Evolutionary conservation across 2,329 filamentous ascomycete species (phyloP).

Genomic region (Phialemoniopsis sp.): DNA sequence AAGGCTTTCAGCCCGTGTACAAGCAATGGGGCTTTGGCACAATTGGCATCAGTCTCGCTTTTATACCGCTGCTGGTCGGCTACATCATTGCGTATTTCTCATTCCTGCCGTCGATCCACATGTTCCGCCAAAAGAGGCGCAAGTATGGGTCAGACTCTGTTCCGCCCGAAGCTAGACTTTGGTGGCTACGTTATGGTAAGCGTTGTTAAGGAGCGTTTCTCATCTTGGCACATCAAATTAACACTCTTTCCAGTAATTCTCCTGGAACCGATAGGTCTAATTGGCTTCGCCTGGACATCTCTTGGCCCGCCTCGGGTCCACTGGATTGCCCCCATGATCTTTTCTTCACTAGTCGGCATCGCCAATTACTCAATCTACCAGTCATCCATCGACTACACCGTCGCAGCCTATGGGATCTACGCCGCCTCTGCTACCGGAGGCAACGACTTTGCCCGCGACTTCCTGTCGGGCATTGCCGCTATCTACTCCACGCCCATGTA

Average conservation of each 20-base stretch:
- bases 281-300: constrained; percentile 59
- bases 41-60: constrained; percentile 11
- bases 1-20: constrained; percentile 57
- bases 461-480: constrained; percentile 60
- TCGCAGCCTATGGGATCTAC: constrained; percentile 62
- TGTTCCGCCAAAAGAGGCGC: constrained; percentile 28
- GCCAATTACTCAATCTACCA: constrained; percentile 63
- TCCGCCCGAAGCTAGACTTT: constrained; percentile 50
- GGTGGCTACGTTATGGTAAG: constrained; percentile 46
- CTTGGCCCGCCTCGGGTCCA: constrained; percentile 46
- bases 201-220: no score
- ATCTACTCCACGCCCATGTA: constrained; percentile 55
- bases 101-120: constrained; percentile 49
- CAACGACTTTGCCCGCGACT: constrained; percentile 62
- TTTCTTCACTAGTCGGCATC: constrained; percentile 55
- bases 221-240: no score
- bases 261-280: constrained; percentile 54
- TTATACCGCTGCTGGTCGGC: constrained; percentile 25
- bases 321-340: constrained; percentile 61
- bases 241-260: constrained; percentile 38
- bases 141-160: constrained; percentile 34
- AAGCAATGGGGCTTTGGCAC: constrained; percentile 53
- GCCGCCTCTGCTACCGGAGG: constrained; percentile 59
- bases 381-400: constrained; percentile 65
- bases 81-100: constrained; percentile 56